Base-by-base conservation (phyloP, 2,329 filamentous ascomycete species). In the Fusarium brevicatenulatum region DNA sequence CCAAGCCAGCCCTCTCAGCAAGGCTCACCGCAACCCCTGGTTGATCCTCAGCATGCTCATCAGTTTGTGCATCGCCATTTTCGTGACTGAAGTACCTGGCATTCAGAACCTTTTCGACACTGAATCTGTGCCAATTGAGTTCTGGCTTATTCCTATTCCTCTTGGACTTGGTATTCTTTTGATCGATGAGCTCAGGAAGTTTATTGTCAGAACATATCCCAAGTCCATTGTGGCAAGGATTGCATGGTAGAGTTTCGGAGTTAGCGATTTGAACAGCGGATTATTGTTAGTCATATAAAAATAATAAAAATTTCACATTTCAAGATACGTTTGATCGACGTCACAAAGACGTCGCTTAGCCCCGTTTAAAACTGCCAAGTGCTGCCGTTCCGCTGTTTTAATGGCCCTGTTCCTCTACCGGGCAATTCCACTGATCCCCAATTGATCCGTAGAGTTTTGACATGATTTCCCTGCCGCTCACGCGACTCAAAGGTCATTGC, bases 161-260 rank as follows among this genome's bases (percentile, higher is more conserved):
- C 77, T 89, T 18, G 86, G 84, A 1, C 65, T 88, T 43, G 86
- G 85, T 0, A 83, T 89, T 11, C 74, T 89, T 39, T 65, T 81
- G 34, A 84, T 89, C 78, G 86, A 89, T 75, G 87, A 89, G 80
- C 73, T 86, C 11, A 81, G 87, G 40, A 89, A 89, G 78, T 74
- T 85, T 30, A 44, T 85, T 4, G 86, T 88, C 6, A 80, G 87
- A 21, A 63, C 78, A 11, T 87, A 83, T 62, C 87, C 86, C 4
- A 81, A 81, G 18, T 82, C 85, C 0, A 74, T 81, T 2, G 23
- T 88, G 21, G 86, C 86, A 5, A 83, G 80, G 77, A 82, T 85
- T 64, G 85, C 87, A 0, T 89, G 87, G 87, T 89, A 73, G 42
- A 52, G 16, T 13, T 12, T 21, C 13, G 25, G n/a, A n/a, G 9